Evolutionary conservation across 148 eudicot species (phyloP).

Genomic region (Cornus florida): DNA sequence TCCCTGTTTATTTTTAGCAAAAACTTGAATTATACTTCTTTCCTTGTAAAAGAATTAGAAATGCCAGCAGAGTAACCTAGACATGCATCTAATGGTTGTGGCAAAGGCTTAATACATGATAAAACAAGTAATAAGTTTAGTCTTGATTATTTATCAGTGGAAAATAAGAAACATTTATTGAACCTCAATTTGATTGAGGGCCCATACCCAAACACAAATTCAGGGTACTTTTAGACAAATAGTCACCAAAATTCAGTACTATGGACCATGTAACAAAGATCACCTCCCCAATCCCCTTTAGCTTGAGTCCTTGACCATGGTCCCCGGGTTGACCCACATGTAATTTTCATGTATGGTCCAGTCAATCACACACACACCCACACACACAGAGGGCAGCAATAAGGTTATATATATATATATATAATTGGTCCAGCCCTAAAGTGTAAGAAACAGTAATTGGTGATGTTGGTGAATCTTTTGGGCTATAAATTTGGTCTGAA

Average conservation of each 20-base stretch:
- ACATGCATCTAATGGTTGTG: too few species aligned
- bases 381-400: neutral
- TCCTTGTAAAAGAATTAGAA: too few species aligned
- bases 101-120: too few species aligned
- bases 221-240: neutral
- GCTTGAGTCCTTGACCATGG: neutral
- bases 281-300: neutral
- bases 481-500: slow-evolving; percentile 20
- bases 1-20: too few species aligned
- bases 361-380: slow-evolving; percentile 14
- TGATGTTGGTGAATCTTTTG: slow-evolving; percentile 13
- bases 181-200: neutral
- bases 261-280: neutral
- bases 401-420: neutral
- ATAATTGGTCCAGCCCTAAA: slow-evolving; percentile 21
- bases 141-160: neutral
- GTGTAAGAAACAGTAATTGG: slow-evolving; percentile 15
- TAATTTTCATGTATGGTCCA: slow-evolving; percentile 15
- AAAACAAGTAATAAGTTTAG: neutral
- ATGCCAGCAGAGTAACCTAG: too few species aligned
- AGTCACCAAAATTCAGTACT: neutral
- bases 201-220: neutral
- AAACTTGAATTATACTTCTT: too few species aligned
- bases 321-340: slow-evolving; percentile 5
- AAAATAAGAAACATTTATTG: neutral